Evolutionary conservation across 805 yeast species (phyloP).

Genomic region (Grigorovia jiainica): DNA sequence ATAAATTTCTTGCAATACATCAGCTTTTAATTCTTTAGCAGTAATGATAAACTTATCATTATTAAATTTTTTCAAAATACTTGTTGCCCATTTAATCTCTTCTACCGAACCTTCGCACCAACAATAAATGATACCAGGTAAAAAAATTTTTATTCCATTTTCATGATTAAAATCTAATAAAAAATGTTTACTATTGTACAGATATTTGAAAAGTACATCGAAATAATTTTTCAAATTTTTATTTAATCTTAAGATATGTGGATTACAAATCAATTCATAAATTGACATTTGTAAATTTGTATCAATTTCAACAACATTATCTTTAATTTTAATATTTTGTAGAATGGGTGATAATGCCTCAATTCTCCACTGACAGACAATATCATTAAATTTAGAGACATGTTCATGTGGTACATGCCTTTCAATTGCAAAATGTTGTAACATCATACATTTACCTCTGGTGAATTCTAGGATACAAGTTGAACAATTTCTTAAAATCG

Average conservation of each 20-base stretch:
- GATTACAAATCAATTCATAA: constrained; percentile 44
- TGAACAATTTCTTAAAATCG: constrained; percentile 39
- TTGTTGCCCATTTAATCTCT: constrained; percentile 42
- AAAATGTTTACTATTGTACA: constrained; percentile 23
- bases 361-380: constrained; percentile 30
- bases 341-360: constrained; percentile 17
- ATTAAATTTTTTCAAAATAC: constrained; percentile 19
- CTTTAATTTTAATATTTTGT: constrained; percentile 15
- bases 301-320: constrained; percentile 15
- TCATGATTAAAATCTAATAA: constrained; percentile 16
- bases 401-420: constrained; percentile 41
- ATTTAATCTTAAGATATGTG: constrained; percentile 37
- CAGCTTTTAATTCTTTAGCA: constrained; percentile 23
- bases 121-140: constrained; percentile 47
- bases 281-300: constrained; percentile 24
- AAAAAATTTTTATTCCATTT: constrained; percentile 11
- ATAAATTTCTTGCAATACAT: constrained; percentile 47
- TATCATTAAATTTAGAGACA: constrained; percentile 27
- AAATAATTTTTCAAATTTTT: constrained; percentile 30
- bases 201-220: constrained; percentile 28
- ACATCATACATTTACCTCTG: constrained; percentile 40
- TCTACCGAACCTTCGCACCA: constrained; percentile 43
- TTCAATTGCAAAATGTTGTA: constrained; percentile 41
- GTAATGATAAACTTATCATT: constrained; percentile 6
- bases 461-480: constrained; percentile 48